Base-by-base conservation (phyloP, 805 yeast genomes). In the Spathaspora arborariae region DNA sequence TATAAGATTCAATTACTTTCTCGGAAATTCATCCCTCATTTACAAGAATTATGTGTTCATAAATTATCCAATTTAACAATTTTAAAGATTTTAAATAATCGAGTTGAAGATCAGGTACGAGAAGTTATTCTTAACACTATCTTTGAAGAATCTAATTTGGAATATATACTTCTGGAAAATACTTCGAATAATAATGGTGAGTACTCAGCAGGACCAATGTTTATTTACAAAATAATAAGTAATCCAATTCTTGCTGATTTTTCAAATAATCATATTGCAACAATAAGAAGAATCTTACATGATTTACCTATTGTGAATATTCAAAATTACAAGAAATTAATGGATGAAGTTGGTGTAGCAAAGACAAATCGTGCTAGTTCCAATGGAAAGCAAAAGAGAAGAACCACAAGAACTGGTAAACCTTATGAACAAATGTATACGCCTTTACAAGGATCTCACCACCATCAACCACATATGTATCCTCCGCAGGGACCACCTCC, bases 261-360 rank as follows among this genome's bases (percentile, higher is more conserved):
- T 48, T 83, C 84, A 48, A 78, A 75, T 49, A 79, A 76, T 48
- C 76, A 88, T 4, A 64, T 80, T 19, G 69, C 72, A 43, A 85
- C 83, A 62, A 82, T 87, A 16, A 78, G 88, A 50, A 69, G 76
- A 40, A 78, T 83, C 5, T 68, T 91, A 47, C 66, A 81, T 37
- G 85, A 84, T 41, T 64, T 78, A 56, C 80, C 79, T 48, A 74
- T 84, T 34, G 56, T 71, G 39, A 69, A 76, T 22, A 71, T 67
- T 44, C 96, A 87, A 60, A 87, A 85, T 30, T 88, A 88, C 65
- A 87, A 88, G 59, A 81, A 96, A 53, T 72, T 94, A 47, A 79
- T 91, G 77, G 98, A 92, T 55, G 98, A 92, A 64, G 92, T 90
- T 51, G 97, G 97, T 2, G 69, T 91, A 35, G 62, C 73, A 8